phyloP scores from a whole-genome alignment of 1,284 basidiomycete genomes.

The Phellinidium pouzarii region DNA sequence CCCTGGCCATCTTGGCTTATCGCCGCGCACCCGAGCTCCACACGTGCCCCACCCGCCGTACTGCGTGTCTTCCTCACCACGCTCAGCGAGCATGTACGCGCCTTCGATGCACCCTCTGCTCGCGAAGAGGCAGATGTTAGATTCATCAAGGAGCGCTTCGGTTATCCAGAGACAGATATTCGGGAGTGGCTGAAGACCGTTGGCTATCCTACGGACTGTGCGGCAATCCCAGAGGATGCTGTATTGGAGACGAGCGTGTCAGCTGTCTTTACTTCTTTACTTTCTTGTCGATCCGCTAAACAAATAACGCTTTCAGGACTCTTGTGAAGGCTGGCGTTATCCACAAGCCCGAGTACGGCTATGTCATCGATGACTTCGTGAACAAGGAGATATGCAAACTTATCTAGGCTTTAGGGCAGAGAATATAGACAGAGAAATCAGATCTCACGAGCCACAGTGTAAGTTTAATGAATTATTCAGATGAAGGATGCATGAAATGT shows the following conservation, averaged over 20 bases:
- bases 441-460: too few species aligned
- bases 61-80: slow-evolving; percentile 58
- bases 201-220: slow-evolving; percentile 63
- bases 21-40: slow-evolving; percentile 65
- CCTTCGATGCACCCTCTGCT: slow-evolving; percentile 60
- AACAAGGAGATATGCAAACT: slow-evolving; percentile 45
- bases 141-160: slow-evolving; percentile 75
- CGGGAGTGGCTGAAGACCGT: slow-evolving; percentile 80
- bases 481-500: too few species aligned
- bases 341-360: slow-evolving; percentile 49
- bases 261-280: slow-evolving; percentile 22
- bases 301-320: slow-evolving; percentile 37
- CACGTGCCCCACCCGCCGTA: slow-evolving; percentile 43
- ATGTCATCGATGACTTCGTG: slow-evolving; percentile 56
- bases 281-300: slow-evolving; percentile 7
- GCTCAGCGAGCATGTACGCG: slow-evolving; percentile 59
- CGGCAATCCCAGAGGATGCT: slow-evolving; percentile 54
- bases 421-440: neutral
- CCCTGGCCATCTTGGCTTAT: slow-evolving; percentile 98
- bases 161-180: slow-evolving; percentile 76
- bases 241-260: slow-evolving; percentile 67
- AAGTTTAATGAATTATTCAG: too few species aligned
- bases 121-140: slow-evolving; percentile 59
- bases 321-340: slow-evolving; percentile 75
- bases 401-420: neutral